Evolutionary conservation across 2,329 filamentous ascomycete genomes (phyloP).

Genomic region (Sphaerulina populicola): DNA sequence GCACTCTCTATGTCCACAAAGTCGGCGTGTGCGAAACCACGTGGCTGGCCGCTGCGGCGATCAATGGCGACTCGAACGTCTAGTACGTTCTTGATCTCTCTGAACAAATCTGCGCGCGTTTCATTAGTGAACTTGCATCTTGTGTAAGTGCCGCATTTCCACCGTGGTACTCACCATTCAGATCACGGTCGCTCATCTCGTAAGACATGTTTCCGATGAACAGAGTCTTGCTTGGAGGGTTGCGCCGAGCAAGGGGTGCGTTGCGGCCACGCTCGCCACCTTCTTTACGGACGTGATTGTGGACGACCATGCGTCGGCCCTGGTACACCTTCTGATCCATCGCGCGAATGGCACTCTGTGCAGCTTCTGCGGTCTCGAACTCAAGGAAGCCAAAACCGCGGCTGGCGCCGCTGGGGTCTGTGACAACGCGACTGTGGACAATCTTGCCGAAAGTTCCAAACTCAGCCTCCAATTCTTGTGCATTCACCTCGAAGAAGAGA

Average conservation of each 20-base stretch:
- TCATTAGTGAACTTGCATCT: not conserved
- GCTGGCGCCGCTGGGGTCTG: slow-evolving; percentile 55
- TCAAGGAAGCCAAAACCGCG: slow-evolving; percentile 64
- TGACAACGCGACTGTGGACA: slow-evolving; percentile 47
- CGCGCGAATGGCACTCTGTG: slow-evolving; percentile 49
- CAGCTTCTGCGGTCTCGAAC: slow-evolving; percentile 48
- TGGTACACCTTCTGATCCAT: slow-evolving; percentile 54
- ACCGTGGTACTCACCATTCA: slow-evolving; percentile 48
- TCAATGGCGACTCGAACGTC: slow-evolving; percentile 79
- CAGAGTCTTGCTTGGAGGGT: slow-evolving; percentile 55
- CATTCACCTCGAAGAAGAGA: slow-evolving; percentile 59
- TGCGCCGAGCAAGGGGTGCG: too few species aligned
- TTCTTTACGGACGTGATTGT: slow-evolving; percentile 43
- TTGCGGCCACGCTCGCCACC: too few species aligned
- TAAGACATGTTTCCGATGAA: slow-evolving; percentile 83
- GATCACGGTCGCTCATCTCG: slow-evolving; percentile 73
- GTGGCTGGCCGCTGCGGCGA: slow-evolving; percentile 66
- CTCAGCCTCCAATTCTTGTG: slow-evolving; percentile 51
- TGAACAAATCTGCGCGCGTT: slow-evolving; percentile 52
- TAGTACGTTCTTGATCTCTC: slow-evolving; percentile 57
- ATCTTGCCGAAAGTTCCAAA: slow-evolving; percentile 54
- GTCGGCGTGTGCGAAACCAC: slow-evolving; percentile 78
- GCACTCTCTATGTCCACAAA: slow-evolving; percentile 63
- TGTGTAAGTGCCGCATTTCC: not conserved
- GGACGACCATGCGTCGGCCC: slow-evolving; percentile 56